Evolutionary conservation across 208 protist genomes (phyloP).

Genomic region (Acanthamoeba castellanii): DNA sequence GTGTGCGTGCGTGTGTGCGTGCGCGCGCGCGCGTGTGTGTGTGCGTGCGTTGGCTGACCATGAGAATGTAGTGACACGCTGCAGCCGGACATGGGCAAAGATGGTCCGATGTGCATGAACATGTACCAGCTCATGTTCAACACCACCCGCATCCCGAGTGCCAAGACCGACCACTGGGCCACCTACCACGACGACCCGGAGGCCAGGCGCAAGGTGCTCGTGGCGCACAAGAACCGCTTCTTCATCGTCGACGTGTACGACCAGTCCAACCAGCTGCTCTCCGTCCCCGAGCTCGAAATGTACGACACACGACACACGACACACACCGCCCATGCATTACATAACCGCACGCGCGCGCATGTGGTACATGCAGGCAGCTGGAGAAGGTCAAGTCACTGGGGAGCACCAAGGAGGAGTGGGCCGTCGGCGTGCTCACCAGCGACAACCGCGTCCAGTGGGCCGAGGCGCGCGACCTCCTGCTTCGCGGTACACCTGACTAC

Average conservation of each 20-base stretch:
- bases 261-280: background rate
- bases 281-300: conserved; percentile 13
- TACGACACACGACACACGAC: background rate
- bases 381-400: conserved; percentile 31
- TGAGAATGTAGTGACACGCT: background rate
- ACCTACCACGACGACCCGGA: conserved; percentile 19
- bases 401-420: background rate
- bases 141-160: conserved; percentile 28
- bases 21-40: too few relatives aligned
- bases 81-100: conserved; percentile 60
- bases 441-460: conserved; percentile 51
- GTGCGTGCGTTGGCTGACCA: background rate
- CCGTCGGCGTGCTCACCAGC: conserved; percentile 39
- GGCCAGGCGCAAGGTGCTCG: conserved; percentile 32
- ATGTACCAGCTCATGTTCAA: conserved; percentile 71
- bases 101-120: conserved; percentile 50
- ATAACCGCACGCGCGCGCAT: background rate
- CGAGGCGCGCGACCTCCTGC: background rate
- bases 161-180: conserved; percentile 44
- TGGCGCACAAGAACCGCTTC: conserved; percentile 61
- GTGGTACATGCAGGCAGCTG: background rate
- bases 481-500: background rate
- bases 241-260: conserved; percentile 63
- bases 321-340: background rate
- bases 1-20: too few relatives aligned